A percentile compares a stretch with the other conserved stretches of the same genome.
Conservation (phyloP, 2,329 filamentous ascomycete genomes). For the Sporothrix humicola region DNA sequence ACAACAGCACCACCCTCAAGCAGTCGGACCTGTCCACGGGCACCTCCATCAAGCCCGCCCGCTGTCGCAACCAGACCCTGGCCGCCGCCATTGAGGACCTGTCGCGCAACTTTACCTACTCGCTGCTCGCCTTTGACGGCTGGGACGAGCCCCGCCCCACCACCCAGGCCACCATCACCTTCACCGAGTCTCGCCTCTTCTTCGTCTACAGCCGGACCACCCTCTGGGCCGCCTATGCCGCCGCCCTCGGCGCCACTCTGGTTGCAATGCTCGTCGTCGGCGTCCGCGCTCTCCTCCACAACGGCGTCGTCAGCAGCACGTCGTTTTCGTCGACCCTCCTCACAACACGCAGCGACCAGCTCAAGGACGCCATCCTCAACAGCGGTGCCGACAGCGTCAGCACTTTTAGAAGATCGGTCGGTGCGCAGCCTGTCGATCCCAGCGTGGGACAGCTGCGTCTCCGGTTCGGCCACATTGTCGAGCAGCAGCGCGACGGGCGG, state of each 20-base stretch:
- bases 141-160: background rate
- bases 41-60: background rate
- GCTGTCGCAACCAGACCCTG: constrained; percentile 32
- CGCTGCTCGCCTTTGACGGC: constrained; percentile 30
- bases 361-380: background rate
- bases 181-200: constrained; percentile 24
- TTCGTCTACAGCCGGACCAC: constrained; percentile 27
- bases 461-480: constrained; percentile 29
- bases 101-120: constrained; percentile 35
- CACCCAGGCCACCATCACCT: background rate
- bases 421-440: constrained; percentile 9
- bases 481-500: background rate
- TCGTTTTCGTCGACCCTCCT: constrained; percentile 32
- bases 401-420: constrained; percentile 8
- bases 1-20: constrained; percentile 27
- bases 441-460: constrained; percentile 26
- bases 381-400: background rate
- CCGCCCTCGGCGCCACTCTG: constrained; percentile 62
- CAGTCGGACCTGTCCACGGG: background rate
- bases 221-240: constrained; percentile 72
- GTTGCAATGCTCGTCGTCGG: constrained; percentile 33
- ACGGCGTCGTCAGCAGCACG: constrained; percentile 38
- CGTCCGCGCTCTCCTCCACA: constrained; percentile 50
- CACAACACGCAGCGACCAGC: constrained; percentile 30
- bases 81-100: constrained; percentile 35